phyloP scores from a whole-genome alignment of 2,329 filamentous ascomycete genomes.

The Blumeria hordei region DNA sequence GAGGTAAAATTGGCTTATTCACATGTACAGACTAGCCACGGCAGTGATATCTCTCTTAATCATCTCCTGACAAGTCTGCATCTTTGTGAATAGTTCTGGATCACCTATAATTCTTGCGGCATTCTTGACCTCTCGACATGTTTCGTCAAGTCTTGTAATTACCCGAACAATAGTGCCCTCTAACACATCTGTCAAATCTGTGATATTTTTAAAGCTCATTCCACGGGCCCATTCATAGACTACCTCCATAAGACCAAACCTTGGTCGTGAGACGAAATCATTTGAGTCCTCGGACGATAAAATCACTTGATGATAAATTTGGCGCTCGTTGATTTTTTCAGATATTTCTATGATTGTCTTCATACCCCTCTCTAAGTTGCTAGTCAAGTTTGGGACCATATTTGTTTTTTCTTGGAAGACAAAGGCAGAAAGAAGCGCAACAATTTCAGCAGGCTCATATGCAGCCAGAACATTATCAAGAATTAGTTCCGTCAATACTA shows the following conservation, averaged over 20 bases:
- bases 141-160: slow-evolving; percentile 85
- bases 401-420: slow-evolving; percentile 97
- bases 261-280: slow-evolving; percentile 66
- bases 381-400: slow-evolving; percentile 53
- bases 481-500: slow-evolving; percentile 86
- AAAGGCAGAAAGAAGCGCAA: slow-evolving; percentile 76
- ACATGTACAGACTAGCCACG: slow-evolving; percentile 75
- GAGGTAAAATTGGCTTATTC: background rate
- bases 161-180: slow-evolving; percentile 93
- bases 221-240: slow-evolving; percentile 96
- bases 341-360: slow-evolving; percentile 73
- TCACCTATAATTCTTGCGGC: slow-evolving; percentile 89
- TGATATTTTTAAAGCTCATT: slow-evolving; percentile 97
- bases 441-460: slow-evolving; percentile 90
- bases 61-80: slow-evolving; percentile 91
- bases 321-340: slow-evolving; percentile 76
- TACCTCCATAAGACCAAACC: slow-evolving; percentile 89
- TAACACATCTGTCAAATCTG: slow-evolving; percentile 80
- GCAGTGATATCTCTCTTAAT: slow-evolving; percentile 92
- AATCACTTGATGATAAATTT: slow-evolving; percentile 80
- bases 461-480: slow-evolving; percentile 90
- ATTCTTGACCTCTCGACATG: slow-evolving; percentile 91
- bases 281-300: slow-evolving; percentile 74
- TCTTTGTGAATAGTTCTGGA: slow-evolving; percentile 80
- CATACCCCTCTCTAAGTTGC: slow-evolving; percentile 58